phyloP scores from a whole-genome alignment of 306 rosid genomes.

The Canavalia gladiata region DNA sequence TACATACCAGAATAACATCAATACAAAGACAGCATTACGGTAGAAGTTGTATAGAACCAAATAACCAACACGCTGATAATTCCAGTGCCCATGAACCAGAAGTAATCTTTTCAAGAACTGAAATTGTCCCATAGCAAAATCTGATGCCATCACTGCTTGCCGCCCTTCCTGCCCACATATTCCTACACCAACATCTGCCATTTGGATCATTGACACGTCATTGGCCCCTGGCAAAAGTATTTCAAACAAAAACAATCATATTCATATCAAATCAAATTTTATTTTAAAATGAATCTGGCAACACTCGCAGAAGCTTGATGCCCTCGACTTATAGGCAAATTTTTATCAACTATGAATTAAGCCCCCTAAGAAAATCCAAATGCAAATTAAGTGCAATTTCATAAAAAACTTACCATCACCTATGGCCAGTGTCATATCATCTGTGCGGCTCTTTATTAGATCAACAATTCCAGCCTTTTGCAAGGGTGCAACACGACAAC shows the following conservation, averaged over 20 bases:
- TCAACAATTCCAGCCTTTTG: constrained; percentile 99
- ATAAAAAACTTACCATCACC: constrained; percentile 84
- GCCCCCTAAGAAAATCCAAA: constrained; percentile 32
- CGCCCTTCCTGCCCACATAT: constrained; percentile 99
- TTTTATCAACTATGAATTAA: constrained; percentile 16
- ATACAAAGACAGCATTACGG: constrained; percentile 96
- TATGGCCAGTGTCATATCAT: constrained; percentile 97
- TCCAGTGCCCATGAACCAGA: constrained; percentile 99
- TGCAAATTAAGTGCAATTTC: constrained; percentile 25
- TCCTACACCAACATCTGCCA: constrained; percentile 99
- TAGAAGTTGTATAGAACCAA: constrained; percentile 94
- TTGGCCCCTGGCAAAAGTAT: constrained; percentile 80
- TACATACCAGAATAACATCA: constrained; percentile 96
- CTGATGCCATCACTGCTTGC: constrained; percentile 99
- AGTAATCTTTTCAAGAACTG: constrained; percentile 82
- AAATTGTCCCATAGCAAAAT: constrained; percentile 99
- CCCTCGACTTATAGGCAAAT: constrained; percentile 15
- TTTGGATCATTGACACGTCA: constrained; percentile 99
- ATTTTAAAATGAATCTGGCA: constrained; percentile 30
- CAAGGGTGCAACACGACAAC: constrained; percentile 99
- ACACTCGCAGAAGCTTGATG: constrained; percentile 39
- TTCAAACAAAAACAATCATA: constrained; percentile 18
- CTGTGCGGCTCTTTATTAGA: constrained; percentile 87
- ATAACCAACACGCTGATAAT: constrained; percentile 97
- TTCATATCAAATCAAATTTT: constrained; percentile 34